These are phyloP conservation scores for Scheffersomyces titani DNA, from an alignment of 1,139 yeast genomes.

Conservation along the genomic window DNA sequence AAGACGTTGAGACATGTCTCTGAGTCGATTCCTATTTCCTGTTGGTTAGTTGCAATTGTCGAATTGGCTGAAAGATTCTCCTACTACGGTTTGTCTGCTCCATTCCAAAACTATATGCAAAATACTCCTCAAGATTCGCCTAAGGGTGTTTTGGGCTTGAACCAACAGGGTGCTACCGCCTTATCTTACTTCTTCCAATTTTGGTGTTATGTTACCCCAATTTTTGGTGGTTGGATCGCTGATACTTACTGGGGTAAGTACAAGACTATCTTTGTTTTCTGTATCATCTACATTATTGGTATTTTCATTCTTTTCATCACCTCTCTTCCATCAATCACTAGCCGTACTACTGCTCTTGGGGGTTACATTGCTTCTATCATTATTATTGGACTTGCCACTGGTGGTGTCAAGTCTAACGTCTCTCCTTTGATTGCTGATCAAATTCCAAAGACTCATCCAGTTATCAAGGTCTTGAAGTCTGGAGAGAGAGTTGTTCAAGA, in stretches of 20 bases:
- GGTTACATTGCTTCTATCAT: slow-evolving; percentile 63
- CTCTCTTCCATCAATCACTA: slow-evolving; percentile 64
- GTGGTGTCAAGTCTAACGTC: slow-evolving; percentile 79
- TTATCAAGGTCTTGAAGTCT: slow-evolving; percentile 23
- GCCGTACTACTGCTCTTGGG: slow-evolving; percentile 47
- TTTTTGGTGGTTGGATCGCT: slow-evolving; percentile 74
- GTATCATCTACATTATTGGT: slow-evolving; percentile 62
- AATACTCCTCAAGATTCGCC: slow-evolving; percentile 45
- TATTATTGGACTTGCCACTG: slow-evolving; percentile 75
- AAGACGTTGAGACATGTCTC: slow-evolving; percentile 43
- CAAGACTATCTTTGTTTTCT: slow-evolving; percentile 64
- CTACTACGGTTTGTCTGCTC: slow-evolving; percentile 78
- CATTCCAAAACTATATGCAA: slow-evolving; percentile 80
- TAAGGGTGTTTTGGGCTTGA: slow-evolving; percentile 63
- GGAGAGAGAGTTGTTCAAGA: slow-evolving; percentile 27
- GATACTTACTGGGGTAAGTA: slow-evolving; percentile 76
- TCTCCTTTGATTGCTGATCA: slow-evolving; percentile 83
- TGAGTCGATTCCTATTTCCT: slow-evolving; percentile 41
- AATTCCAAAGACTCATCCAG: slow-evolving; percentile 32
- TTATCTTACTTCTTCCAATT: slow-evolving; percentile 76
- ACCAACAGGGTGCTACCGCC: slow-evolving; percentile 70
- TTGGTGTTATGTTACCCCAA: slow-evolving; percentile 82
- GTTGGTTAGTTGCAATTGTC: slow-evolving; percentile 76
- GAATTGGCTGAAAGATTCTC: slow-evolving; percentile 84
- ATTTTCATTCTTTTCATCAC: slow-evolving; percentile 68